phyloP scores from a whole-genome alignment of 208 protist genomes.

The Trichomonas gallinae region DNA sequence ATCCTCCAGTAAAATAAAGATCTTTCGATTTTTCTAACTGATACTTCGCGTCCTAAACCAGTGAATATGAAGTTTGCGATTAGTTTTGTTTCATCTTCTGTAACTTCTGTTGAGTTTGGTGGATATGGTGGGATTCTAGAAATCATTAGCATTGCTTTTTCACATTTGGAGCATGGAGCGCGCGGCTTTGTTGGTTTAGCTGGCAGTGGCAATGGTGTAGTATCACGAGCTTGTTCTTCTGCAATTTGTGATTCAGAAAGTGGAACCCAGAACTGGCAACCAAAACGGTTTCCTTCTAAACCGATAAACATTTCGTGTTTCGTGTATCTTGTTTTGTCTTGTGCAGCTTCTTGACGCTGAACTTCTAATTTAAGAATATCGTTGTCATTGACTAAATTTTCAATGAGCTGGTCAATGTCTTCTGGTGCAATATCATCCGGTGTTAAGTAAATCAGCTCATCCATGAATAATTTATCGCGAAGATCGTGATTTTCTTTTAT shows the following conservation, averaged over 20 bases:
- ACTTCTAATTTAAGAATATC: neutral
- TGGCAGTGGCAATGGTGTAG: neutral
- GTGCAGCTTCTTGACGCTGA: neutral
- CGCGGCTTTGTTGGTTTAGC: neutral
- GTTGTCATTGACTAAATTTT: neutral
- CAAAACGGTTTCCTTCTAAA: neutral
- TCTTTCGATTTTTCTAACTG: neutral
- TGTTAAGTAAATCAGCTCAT: neutral
- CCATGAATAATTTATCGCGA: neutral
- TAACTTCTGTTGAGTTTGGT: neutral
- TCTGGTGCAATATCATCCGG: neutral
- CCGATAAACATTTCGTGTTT: neutral
- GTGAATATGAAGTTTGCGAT: neutral
- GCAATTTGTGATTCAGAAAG: neutral
- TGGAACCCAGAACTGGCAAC: neutral
- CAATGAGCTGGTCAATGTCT: neutral
- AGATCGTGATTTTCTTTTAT: neutral
- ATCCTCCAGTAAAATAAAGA: neutral
- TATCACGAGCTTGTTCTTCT: neutral
- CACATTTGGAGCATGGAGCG: neutral
- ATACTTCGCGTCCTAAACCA: neutral
- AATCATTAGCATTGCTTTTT: neutral
- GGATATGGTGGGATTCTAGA: neutral
- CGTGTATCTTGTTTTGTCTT: neutral
- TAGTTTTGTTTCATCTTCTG: neutral